Evolutionary conservation across 805 yeast genomes (phyloP).

Genomic region (Metschnikowia corniflorae): DNA sequence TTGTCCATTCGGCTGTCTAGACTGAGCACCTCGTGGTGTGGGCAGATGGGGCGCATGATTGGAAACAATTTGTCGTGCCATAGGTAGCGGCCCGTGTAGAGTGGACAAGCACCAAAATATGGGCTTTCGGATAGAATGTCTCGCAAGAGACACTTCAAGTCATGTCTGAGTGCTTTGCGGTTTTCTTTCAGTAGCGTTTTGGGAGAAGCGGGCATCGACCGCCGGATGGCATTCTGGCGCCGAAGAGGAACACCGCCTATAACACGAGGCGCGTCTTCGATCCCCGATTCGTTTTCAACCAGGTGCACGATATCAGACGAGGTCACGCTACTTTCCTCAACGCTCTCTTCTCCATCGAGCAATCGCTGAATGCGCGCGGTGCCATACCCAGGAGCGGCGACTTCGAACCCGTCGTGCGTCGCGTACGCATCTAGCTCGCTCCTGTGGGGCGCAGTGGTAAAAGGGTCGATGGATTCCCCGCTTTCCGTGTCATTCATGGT

Average conservation of each 20-base stretch:
- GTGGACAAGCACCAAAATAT: constrained; percentile 10
- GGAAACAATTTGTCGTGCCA: constrained; percentile 1
- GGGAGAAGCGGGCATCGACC: constrained; percentile 1
- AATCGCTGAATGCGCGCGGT: too few species aligned
- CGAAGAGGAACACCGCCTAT: constrained; percentile 24
- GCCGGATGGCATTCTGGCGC: constrained; percentile 34
- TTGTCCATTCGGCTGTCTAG: not conserved
- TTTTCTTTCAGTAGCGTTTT: not conserved
- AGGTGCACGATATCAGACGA: too few species aligned
- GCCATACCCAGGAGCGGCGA: too few species aligned
- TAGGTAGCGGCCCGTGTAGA: constrained; percentile 7
- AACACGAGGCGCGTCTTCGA: too few species aligned
- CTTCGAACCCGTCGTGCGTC: too few species aligned
- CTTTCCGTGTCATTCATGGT: too few species aligned
- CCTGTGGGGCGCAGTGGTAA: too few species aligned
- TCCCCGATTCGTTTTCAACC: too few species aligned
- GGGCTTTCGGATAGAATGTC: constrained; percentile 6
- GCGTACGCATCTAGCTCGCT: too few species aligned
- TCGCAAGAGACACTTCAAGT: constrained; percentile 4
- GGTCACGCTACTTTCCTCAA: too few species aligned
- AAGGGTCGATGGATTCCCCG: too few species aligned
- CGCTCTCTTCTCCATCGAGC: too few species aligned
- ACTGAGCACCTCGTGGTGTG: constrained; percentile 1
- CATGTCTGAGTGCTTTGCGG: constrained; percentile 4
- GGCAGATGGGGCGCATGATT: not conserved